These are phyloP conservation scores for Botryosphaeria dothidea DNA, from an alignment of 2,329 filamentous ascomycete species.

Conservation along the genomic window DNA sequence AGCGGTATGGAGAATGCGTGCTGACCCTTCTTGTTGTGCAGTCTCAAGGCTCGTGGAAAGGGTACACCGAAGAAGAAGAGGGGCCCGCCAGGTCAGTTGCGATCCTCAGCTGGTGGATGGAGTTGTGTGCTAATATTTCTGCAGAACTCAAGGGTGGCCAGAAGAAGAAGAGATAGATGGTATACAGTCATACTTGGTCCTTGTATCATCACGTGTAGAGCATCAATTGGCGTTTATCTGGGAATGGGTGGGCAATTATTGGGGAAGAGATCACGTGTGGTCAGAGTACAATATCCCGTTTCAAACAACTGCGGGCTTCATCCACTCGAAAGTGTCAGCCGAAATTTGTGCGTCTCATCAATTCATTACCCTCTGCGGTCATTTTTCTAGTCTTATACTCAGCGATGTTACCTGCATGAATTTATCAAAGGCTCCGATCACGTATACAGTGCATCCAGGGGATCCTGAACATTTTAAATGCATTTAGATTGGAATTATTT, in stretches of 20 bases:
- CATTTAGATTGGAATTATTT: not conserved
- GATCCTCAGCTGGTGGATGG: not conserved
- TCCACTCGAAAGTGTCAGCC: too few species aligned
- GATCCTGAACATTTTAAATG: not conserved
- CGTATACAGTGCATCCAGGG: too few species aligned
- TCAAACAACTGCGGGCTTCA: not conserved
- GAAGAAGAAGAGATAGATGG: slow-evolving; percentile 14
- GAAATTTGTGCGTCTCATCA: too few species aligned
- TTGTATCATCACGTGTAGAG: slow-evolving; percentile 6
- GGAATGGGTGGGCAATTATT: not conserved
- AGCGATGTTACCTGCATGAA: too few species aligned
- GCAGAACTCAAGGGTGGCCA: not conserved
- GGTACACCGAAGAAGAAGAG: slow-evolving; percentile 68
- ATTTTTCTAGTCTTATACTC: too few species aligned
- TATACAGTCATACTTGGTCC: not conserved
- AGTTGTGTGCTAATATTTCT: not conserved
- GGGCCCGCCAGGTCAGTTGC: not conserved
- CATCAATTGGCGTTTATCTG: slow-evolving; percentile 10
- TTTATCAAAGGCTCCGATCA: too few species aligned
- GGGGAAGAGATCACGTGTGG: not conserved
- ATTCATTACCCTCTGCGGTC: too few species aligned
- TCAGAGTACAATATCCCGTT: not conserved
- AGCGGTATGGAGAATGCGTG: not conserved
- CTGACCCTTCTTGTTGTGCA: slow-evolving; percentile 8
- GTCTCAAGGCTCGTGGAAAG: slow-evolving; percentile 69